phyloP scores from a whole-genome alignment of 768 basidiomycete genomes.

The Mycena capillaripes region DNA sequence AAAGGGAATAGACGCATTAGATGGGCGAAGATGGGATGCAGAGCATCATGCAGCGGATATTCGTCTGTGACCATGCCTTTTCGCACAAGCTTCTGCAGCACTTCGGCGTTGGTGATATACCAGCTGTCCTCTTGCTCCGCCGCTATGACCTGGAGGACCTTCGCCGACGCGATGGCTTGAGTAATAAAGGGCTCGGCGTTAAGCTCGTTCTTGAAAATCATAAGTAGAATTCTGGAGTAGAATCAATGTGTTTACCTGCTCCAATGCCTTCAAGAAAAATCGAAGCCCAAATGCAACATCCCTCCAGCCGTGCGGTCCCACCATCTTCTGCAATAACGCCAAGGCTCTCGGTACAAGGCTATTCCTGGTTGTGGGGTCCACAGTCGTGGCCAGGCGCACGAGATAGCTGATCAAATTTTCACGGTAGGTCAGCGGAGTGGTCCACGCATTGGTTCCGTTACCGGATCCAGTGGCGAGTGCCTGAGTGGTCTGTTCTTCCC shows the following conservation, averaged over 20 bases:
- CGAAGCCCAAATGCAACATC: constrained; percentile 93
- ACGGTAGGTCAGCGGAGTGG: constrained; percentile 82
- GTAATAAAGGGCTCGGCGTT: constrained; percentile 73
- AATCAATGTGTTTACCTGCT: constrained; percentile 65
- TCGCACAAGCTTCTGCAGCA: constrained; percentile 87
- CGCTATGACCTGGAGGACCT: constrained; percentile 89
- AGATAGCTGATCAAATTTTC: constrained; percentile 97
- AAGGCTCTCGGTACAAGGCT: constrained; percentile 75
- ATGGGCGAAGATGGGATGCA: constrained; percentile 87
- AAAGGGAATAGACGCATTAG: constrained; percentile 84
- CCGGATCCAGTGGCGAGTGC: constrained; percentile 41
- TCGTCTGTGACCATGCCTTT: constrained; percentile 91
- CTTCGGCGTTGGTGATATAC: constrained; percentile 78
- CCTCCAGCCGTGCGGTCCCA: constrained; percentile 88
- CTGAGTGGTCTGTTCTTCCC: constrained; percentile 83
- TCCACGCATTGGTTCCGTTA: constrained; percentile 61
- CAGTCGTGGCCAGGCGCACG: constrained; percentile 87
- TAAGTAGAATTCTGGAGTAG: constrained; percentile 21
- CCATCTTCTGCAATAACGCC: constrained; percentile 78
- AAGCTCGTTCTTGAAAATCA: constrained; percentile 73
- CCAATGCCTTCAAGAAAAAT: constrained; percentile 89
- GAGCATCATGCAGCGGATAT: constrained; percentile 79
- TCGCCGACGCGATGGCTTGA: constrained; percentile 84
- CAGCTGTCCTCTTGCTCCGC: constrained; percentile 87
- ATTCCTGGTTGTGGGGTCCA: constrained; percentile 64